Percentiles rank a stretch among this genome's conserved stretches.
Conservation (phyloP, 176 grass and related monocot species). For the Triticum monococcum region DNA sequence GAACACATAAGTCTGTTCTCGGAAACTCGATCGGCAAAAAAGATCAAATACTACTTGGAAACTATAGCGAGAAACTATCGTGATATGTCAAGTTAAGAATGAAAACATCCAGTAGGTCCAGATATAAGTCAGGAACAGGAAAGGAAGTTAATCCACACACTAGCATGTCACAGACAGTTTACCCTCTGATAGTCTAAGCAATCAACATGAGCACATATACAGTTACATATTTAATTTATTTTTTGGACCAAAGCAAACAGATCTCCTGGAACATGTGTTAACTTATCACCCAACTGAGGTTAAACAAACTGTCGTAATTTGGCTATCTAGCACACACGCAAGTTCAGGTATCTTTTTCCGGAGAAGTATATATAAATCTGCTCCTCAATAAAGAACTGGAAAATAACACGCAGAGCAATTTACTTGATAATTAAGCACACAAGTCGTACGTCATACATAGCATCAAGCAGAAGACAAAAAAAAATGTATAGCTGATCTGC, state of each 20-base stretch:
- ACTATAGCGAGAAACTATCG: not conserved
- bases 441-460: too few species aligned
- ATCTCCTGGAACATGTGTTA: not conserved
- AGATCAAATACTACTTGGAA: not conserved
- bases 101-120: not conserved
- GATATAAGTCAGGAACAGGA: not conserved
- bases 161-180: not conserved
- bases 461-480: too few species aligned
- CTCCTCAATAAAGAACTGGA: too few species aligned
- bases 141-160: not conserved
- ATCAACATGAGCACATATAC: not conserved
- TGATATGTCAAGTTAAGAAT: not conserved
- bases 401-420: too few species aligned
- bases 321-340: not conserved
- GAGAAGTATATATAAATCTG: not conserved
- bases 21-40: too few species aligned
- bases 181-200: not conserved
- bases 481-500: not conserved
- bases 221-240: not conserved
- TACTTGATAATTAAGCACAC: too few species aligned
- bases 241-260: not conserved
- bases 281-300: not conserved
- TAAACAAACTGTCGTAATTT: not conserved
- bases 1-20: too few species aligned
- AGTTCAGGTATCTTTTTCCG: not conserved